Base-by-base conservation (phyloP, 2,329 filamentous ascomycete species). In the Pseudocercospora vitis region DNA sequence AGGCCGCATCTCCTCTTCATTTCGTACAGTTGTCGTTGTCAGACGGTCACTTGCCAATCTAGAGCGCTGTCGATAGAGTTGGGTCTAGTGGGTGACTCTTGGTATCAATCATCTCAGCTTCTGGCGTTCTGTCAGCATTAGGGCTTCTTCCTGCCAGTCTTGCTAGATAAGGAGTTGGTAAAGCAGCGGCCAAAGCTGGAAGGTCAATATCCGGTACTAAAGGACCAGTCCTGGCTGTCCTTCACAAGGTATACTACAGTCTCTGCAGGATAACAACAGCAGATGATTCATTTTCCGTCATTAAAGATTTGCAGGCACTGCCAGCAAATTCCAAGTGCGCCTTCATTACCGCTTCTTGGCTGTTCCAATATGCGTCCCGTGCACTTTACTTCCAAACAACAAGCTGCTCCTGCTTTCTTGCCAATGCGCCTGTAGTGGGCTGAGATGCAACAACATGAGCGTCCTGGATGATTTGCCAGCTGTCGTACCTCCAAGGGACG, bases 361-460 rank as follows among this genome's bases (percentile, higher is more conserved):
- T 0, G 89, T 92, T 55, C 91, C 91, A 64, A 96, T 95, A 64
- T 95, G 90, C 21, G 91, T 95, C 69, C 95, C 95, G 74, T 90
- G 85, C 59, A 91, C 86, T 82, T 87, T 97, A 28, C 89, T 95
- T 12, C 94, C 94, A 73, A 99, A 99, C 67, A 94, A 87, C 72
- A 99, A 78, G 78, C 91, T 96, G 39, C 91, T 96, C 69, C 96
- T 78, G 2, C 91, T 96, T 78, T 99, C 94, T 66, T 87, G 88
- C 60, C 96, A 77, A 75, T 97, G 94, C 4, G 85, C 88, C 75
- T 95, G 89, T 55, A 97, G 77, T 28, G 94, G 94, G 63, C 88
- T 94, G 52, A 96, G 88, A 91, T 97, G 97, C 70, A 97, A 90
- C 71, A 99, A 96, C 94, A 99, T 99, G 65, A 99, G 85, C 0